Conservation (phyloP, 768 basidiomycete species). For the Mycena metata region DNA sequence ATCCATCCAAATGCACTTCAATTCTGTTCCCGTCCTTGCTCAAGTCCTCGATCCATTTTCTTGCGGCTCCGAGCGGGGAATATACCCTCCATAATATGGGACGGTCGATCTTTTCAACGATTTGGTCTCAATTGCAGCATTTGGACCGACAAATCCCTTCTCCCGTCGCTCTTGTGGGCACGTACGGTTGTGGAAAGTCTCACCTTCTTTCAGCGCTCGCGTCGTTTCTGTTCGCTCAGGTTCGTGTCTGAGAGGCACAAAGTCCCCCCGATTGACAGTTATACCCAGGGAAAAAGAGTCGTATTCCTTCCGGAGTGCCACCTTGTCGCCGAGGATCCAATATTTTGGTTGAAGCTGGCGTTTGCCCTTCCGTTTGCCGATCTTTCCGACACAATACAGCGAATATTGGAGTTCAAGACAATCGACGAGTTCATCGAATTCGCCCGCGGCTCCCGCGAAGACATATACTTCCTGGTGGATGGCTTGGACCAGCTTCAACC, state of each 20-base stretch:
- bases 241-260: neutral
- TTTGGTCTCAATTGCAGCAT: constrained; percentile 12
- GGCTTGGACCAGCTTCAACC: constrained; percentile 27
- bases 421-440: constrained; percentile 30
- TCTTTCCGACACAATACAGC: constrained; percentile 11
- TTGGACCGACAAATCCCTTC: constrained; percentile 23
- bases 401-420: constrained; percentile 21
- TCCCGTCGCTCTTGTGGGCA: constrained; percentile 27
- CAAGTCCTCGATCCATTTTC: constrained; percentile 22
- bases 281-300: constrained; percentile 20
- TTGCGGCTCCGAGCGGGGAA: constrained; percentile 16
- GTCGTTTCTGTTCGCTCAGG: constrained; percentile 33
- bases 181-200: constrained; percentile 31
- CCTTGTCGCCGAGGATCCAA: constrained; percentile 29
- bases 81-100: constrained; percentile 27
- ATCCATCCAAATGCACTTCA: constrained; percentile 17
- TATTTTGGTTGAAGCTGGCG: constrained; percentile 33
- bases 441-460: constrained; percentile 21
- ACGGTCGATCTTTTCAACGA: constrained; percentile 23
- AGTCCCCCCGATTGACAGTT: neutral
- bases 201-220: constrained; percentile 34
- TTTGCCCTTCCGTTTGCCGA: constrained; percentile 37
- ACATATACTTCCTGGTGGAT: constrained; percentile 35
- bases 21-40: constrained; percentile 36
- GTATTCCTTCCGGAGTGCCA: constrained; percentile 29